A percentile compares a stretch with the other conserved stretches of the same genome.
These are phyloP conservation scores for Colletotrichum abscissum DNA, from an alignment of 2,329 filamentous ascomycete genomes.

Conservation along the genomic window DNA sequence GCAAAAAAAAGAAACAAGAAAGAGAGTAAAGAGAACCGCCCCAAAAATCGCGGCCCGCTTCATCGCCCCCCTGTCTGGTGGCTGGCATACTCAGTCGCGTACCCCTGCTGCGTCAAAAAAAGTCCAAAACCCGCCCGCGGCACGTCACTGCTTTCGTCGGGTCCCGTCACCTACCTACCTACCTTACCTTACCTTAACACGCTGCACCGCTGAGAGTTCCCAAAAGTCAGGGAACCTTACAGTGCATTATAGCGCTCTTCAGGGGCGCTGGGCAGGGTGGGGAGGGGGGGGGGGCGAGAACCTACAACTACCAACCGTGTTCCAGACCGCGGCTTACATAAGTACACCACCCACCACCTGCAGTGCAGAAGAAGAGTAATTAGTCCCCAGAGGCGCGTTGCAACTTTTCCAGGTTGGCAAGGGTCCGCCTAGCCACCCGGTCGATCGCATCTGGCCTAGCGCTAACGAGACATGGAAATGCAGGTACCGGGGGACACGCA, in stretches of 20 bases:
- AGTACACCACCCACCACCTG: neutral
- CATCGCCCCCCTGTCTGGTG: conserved; percentile 15
- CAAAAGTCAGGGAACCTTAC: neutral
- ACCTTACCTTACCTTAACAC: too few species aligned
- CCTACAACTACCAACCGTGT: too few species aligned
- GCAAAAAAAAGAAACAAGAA: neutral
- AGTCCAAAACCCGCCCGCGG: neutral
- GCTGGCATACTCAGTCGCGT: conserved; percentile 27
- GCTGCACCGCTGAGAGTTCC: too few species aligned
- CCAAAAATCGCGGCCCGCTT: conserved; percentile 12
- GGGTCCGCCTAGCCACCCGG: conserved; percentile 21
- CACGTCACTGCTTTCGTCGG: neutral
- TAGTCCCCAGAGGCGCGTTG: conserved; percentile 33
- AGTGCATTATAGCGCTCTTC: neutral
- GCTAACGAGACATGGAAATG: conserved; percentile 34
- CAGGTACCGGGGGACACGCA: conserved; percentile 12
- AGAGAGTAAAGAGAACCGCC: neutral
- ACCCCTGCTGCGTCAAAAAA: conserved; percentile 18
- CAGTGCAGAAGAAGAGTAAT: neutral
- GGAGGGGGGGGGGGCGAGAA: too few species aligned
- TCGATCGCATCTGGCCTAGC: conserved; percentile 28
- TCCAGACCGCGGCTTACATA: conserved; percentile 30
- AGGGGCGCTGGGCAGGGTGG: too few species aligned
- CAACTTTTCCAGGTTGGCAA: neutral
- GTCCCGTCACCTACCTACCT: too few species aligned